These are phyloP conservation scores for Chenopodium formosanum DNA, from an alignment of 148 eudicot species.

Conservation along the genomic window DNA sequence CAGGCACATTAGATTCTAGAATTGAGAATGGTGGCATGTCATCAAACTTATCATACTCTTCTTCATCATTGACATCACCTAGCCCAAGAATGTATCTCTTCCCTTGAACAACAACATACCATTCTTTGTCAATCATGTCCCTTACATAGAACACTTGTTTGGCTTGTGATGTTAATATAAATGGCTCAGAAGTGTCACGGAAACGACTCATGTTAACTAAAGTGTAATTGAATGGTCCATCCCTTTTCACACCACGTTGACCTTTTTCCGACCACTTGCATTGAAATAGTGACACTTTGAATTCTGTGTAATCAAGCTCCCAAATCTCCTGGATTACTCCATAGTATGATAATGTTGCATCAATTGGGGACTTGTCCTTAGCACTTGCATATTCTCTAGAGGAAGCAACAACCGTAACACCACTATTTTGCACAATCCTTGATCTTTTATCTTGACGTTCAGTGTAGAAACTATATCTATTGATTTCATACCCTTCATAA, in stretches of 20 bases:
- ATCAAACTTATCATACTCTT: conserved; percentile 6
- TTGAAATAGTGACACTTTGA: too few relatives aligned
- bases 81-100: conserved; percentile 12
- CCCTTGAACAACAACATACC: too few relatives aligned
- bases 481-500: neutral
- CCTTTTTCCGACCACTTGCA: too few relatives aligned
- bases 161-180: too few relatives aligned
- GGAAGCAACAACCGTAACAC: neutral
- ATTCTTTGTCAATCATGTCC: neutral
- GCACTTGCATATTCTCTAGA: neutral
- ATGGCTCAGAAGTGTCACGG: too few relatives aligned
- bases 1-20: neutral
- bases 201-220: too few relatives aligned
- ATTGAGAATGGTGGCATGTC: neutral
- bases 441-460: neutral
- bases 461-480: neutral
- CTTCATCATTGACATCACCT: conserved; percentile 12
- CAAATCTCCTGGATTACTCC: too few relatives aligned
- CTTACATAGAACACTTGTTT: too few relatives aligned
- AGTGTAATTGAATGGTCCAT: too few relatives aligned
- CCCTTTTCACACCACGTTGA: too few relatives aligned
- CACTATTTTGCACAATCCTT: neutral
- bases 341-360: too few relatives aligned
- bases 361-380: neutral
- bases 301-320: too few relatives aligned